These are phyloP conservation scores for Rhodotorula glutinis DNA, from an alignment of 1,284 basidiomycete genomes.

Conservation along the genomic window DNA sequence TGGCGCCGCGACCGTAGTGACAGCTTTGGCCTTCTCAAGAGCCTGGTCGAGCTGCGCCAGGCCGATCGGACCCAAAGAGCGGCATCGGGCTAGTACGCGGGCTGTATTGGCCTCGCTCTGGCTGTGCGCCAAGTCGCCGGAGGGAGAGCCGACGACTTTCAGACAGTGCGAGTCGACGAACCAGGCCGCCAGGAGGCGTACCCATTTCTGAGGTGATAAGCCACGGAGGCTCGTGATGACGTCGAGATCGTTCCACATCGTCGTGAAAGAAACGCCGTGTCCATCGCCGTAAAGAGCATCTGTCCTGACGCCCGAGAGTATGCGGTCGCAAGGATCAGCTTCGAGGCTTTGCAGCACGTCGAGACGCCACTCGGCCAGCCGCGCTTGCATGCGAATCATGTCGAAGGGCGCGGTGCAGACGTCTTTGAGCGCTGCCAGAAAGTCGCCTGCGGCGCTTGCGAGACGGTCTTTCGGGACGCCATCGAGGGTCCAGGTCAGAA, in stretches of 20 bases:
- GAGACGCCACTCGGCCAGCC: constrained; percentile 81
- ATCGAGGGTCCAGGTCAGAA: neutral
- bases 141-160: constrained; percentile 80
- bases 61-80: constrained; percentile 72
- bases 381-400: constrained; percentile 84
- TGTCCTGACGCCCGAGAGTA: constrained; percentile 46
- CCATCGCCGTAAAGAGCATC: constrained; percentile 88
- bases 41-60: constrained; percentile 66
- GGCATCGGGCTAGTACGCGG: constrained; percentile 67
- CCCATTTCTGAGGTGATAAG: constrained; percentile 79
- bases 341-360: constrained; percentile 47
- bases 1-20: constrained; percentile 81
- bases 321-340: constrained; percentile 46
- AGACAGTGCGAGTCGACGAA: constrained; percentile 68
- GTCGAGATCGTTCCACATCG: constrained; percentile 72
- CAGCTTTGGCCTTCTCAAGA: constrained; percentile 76
- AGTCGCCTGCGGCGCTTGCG: neutral
- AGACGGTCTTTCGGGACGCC: neutral
- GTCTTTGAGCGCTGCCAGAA: neutral
- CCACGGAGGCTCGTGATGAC: constrained; percentile 60
- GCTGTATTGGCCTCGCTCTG: constrained; percentile 77
- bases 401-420: constrained; percentile 60
- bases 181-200: constrained; percentile 72
- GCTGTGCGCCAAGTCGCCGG: constrained; percentile 71
- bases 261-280: constrained; percentile 73